Conservation (phyloP, 2,329 filamentous ascomycete genomes). For the Pseudocercospora pini-densiflorae region DNA sequence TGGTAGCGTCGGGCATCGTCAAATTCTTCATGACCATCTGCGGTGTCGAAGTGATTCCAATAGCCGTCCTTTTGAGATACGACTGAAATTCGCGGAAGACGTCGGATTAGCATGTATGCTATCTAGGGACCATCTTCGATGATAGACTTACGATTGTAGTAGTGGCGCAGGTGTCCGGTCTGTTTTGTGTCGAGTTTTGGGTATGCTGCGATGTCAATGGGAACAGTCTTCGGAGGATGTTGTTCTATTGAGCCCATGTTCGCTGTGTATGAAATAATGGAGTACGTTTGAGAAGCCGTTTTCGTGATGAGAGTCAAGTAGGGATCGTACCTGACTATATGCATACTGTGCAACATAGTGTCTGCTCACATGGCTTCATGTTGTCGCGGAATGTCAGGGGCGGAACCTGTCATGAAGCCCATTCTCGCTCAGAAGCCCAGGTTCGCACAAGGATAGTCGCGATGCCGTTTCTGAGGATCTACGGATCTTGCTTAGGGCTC, state of each 20-base stretch:
- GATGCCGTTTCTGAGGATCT: neutral
- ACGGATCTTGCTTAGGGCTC: neutral
- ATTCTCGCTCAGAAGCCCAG: neutral
- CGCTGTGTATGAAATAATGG: neutral
- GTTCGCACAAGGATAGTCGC: neutral
- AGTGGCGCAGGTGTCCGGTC: conserved; percentile 44
- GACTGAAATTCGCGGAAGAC: conserved; percentile 17
- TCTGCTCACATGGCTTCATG: neutral
- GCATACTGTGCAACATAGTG: neutral
- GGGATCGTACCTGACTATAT: neutral
- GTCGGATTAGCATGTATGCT: neutral
- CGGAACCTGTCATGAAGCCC: neutral
- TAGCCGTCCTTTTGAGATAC: conserved; percentile 36
- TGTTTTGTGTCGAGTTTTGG: conserved; percentile 33
- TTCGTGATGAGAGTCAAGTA: neutral
- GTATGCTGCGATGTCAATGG: conserved; percentile 7
- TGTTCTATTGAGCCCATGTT: neutral
- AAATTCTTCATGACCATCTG: conserved; percentile 47
- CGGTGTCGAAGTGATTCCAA: conserved; percentile 41
- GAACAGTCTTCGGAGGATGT: neutral
- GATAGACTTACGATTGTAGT: conserved; percentile 36
- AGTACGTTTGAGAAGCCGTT: neutral
- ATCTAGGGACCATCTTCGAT: neutral
- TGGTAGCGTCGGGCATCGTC: conserved; percentile 46
- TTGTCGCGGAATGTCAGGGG: neutral